A percentile compares a stretch with the other conserved stretches of the same genome.
Conservation (phyloP, 2,329 filamentous ascomycete species). For the Colletotrichum musicola region DNA sequence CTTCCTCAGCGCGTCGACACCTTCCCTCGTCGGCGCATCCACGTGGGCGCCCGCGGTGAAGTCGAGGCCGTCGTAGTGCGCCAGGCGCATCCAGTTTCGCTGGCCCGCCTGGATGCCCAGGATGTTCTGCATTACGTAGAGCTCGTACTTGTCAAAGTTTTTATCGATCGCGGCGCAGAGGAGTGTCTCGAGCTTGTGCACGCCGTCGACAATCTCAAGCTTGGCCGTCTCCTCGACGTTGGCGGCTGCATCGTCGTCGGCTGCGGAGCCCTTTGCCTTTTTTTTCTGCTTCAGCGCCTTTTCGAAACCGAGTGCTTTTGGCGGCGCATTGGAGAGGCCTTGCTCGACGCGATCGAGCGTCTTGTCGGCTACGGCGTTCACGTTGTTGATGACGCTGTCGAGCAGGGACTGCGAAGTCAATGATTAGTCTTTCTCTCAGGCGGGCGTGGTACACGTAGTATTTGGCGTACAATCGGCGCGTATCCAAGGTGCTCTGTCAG, state of each 20-base stretch:
- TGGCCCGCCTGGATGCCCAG: slow-evolving; percentile 77
- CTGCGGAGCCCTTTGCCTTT: slow-evolving; percentile 43
- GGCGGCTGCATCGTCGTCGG: slow-evolving; percentile 52
- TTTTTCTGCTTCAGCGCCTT: slow-evolving; percentile 42
- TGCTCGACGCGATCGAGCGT: slow-evolving; percentile 90
- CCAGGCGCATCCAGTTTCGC: slow-evolving; percentile 82
- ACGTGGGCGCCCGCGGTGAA: slow-evolving; percentile 48
- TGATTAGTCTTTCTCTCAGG: slow-evolving; percentile 29
- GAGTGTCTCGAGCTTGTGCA: slow-evolving; percentile 86
- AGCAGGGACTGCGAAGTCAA: slow-evolving; percentile 77
- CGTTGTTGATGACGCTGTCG: slow-evolving; percentile 97
- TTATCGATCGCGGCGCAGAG: slow-evolving; percentile 85
- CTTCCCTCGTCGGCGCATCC: slow-evolving; percentile 67
- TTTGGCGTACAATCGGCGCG: slow-evolving; percentile 81
- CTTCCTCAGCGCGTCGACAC: slow-evolving; percentile 77
- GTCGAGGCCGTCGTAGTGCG: slow-evolving; percentile 82
- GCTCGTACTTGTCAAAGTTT: slow-evolving; percentile 88
- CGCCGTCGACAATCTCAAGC: slow-evolving; percentile 87
- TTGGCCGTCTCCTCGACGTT: slow-evolving; percentile 55
- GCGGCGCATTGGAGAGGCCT: slow-evolving; percentile 80
- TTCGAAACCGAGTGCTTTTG: slow-evolving; percentile 84
- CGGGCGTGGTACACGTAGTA: neutral
- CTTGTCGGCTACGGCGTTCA: slow-evolving; percentile 93
- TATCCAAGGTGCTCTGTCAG: slow-evolving; percentile 97
- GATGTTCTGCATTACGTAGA: slow-evolving; percentile 91